Conservation (phyloP, 148 eudicot species). For the Chenopodium suecicum region DNA sequence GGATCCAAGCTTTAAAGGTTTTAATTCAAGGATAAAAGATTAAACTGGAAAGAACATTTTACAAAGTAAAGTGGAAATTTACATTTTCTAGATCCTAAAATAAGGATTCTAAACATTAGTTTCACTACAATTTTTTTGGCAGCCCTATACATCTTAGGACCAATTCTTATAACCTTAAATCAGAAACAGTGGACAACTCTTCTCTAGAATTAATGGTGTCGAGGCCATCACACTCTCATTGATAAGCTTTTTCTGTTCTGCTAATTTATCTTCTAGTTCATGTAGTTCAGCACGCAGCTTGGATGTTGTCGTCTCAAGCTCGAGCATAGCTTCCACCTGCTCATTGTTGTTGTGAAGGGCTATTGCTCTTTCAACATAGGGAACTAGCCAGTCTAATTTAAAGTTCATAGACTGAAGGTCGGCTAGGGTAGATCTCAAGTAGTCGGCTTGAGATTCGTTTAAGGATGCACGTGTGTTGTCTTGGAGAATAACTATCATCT, state of each 20-base stretch:
- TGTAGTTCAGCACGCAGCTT: background rate
- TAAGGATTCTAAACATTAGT: no score
- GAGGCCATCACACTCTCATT: background rate
- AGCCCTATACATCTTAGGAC: no score
- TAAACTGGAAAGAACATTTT: background rate
- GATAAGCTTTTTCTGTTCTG: background rate
- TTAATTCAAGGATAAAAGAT: background rate
- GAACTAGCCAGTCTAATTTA: conserved; percentile 12
- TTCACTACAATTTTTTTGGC: background rate
- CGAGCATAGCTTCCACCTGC: background rate
- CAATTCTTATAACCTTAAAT: background rate
- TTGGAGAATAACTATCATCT: conserved; percentile 18
- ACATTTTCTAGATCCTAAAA: background rate
- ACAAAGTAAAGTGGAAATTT: background rate
- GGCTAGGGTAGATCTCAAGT: background rate
- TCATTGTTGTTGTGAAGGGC: background rate
- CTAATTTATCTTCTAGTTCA: background rate
- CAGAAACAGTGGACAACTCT: background rate
- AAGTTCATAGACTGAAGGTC: conserved; percentile 11
- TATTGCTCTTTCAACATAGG: conserved; percentile 1
- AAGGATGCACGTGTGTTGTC: background rate
- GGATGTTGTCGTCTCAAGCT: background rate
- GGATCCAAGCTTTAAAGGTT: no score
- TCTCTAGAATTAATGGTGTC: background rate
- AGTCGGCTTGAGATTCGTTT: background rate